Evolutionary conservation across 805 yeast genomes (phyloP).

Genomic region (Barnettozyma siamensis): DNA sequence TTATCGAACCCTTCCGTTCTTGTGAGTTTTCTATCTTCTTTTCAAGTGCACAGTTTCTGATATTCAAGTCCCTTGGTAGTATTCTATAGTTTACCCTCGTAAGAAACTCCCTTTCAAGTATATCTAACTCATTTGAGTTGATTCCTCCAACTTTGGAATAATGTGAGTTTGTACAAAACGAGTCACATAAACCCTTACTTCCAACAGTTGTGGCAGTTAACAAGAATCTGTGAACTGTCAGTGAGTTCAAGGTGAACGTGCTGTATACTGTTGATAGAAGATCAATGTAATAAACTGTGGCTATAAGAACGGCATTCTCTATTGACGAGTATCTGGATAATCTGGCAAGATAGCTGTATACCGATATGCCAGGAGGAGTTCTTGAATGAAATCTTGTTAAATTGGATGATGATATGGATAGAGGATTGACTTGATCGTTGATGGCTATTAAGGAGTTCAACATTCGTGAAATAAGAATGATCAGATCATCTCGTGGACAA

Average conservation of each 20-base stretch:
- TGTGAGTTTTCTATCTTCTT: slow-evolving; percentile 3
- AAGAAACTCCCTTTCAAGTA: slow-evolving; percentile 84
- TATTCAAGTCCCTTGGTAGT: slow-evolving; percentile 46
- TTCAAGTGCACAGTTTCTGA: slow-evolving; percentile 34
- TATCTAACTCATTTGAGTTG: slow-evolving; percentile 72
- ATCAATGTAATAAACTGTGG: slow-evolving; percentile 88
- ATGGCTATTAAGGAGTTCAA: slow-evolving; percentile 64
- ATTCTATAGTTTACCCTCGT: slow-evolving; percentile 74
- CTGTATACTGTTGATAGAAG: slow-evolving; percentile 72
- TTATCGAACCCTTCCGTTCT: slow-evolving; percentile 18
- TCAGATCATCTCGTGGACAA: slow-evolving; percentile 66
- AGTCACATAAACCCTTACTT: slow-evolving; percentile 87
- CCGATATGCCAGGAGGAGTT: slow-evolving; percentile 83
- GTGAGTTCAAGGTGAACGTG: slow-evolving; percentile 75
- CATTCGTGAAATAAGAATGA: slow-evolving; percentile 73
- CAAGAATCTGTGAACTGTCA: slow-evolving; percentile 89
- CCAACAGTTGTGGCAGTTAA: slow-evolving; percentile 89
- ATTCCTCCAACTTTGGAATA: slow-evolving; percentile 97
- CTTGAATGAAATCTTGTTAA: slow-evolving; percentile 92
- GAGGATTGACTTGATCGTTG: slow-evolving; percentile 50
- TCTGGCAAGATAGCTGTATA: slow-evolving; percentile 69
- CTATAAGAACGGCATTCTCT: slow-evolving; percentile 74
- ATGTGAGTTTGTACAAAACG: slow-evolving; percentile 88
- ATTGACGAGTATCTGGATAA: slow-evolving; percentile 78
- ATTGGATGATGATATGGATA: slow-evolving; percentile 30